phyloP scores from a whole-genome alignment of 73 alveolate genomes.

The Stentor roeselii region DNA sequence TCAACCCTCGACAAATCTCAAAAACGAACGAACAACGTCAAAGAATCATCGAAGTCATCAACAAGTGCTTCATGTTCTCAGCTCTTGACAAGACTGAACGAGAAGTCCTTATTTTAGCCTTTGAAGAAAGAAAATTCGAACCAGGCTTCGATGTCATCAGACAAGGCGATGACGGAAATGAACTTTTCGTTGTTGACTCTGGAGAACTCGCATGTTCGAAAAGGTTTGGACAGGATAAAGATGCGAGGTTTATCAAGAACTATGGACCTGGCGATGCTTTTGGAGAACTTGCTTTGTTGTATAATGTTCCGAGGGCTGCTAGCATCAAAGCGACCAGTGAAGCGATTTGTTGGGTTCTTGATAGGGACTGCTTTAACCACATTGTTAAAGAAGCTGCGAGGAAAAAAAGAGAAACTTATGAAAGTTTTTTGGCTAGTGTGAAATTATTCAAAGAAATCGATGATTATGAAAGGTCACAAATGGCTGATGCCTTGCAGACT shows the following conservation, averaged over 20 bases:
- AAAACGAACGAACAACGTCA: constrained; percentile 61
- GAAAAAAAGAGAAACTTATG: constrained; percentile 87
- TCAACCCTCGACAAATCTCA: constrained; percentile 63
- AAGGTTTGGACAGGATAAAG: constrained; percentile 48
- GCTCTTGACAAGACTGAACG: constrained; percentile 76
- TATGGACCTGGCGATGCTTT: constrained; percentile 86
- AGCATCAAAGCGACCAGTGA: constrained; percentile 53
- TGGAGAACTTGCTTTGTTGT: constrained; percentile 91
- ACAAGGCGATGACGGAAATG: constrained; percentile 94
- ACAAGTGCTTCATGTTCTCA: constrained; percentile 72
- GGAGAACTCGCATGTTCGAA: constrained; percentile 72
- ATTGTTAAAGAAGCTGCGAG: constrained; percentile 86
- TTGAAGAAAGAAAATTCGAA: constrained; percentile 63
- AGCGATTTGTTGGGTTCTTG: constrained; percentile 68
- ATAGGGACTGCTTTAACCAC: constrained; percentile 87
- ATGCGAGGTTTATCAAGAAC: constrained; percentile 44
- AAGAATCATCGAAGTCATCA: constrained; percentile 62
- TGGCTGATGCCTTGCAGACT: constrained; percentile 84
- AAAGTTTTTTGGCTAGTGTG: constrained; percentile 61
- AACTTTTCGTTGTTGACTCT: constrained; percentile 78
- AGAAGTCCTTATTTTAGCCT: constrained; percentile 74
- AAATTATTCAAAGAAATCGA: constrained; percentile 74
- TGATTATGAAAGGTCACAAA: constrained; percentile 76
- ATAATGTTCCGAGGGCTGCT: constrained; percentile 93
- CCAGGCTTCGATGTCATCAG: constrained; percentile 70